phyloP scores from a whole-genome alignment of 768 basidiomycete species.

The Clavulina sp. region DNA sequence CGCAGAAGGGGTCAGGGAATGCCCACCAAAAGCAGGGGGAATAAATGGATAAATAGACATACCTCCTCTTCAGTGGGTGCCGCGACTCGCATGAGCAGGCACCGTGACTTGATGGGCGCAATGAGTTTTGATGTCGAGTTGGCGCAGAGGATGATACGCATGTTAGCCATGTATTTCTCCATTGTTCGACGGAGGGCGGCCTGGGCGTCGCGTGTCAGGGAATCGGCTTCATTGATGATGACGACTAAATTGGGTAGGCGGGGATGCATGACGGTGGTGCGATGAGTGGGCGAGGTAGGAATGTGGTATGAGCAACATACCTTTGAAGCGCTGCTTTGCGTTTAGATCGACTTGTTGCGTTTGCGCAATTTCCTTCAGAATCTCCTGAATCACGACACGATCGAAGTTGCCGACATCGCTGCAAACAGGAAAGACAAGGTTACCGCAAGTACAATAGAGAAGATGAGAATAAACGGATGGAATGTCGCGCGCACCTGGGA shows the following conservation, averaged over 20 bases:
- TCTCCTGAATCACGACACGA: conserved; percentile 86
- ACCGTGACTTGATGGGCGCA: conserved; percentile 90
- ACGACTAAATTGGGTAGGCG: conserved; percentile 42
- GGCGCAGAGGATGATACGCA: conserved; percentile 91
- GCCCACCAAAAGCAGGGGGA: neutral
- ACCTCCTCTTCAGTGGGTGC: conserved; percentile 72
- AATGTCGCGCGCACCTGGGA: conserved; percentile 46
- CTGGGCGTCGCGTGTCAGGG: conserved; percentile 87
- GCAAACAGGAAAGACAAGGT: neutral
- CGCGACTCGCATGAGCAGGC: conserved; percentile 82
- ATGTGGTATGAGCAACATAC: conserved; percentile 24
- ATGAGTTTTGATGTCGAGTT: conserved; percentile 92
- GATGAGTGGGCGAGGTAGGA: neutral
- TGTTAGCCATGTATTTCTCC: conserved; percentile 98
- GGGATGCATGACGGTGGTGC: neutral
- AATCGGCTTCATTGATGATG: conserved; percentile 94
- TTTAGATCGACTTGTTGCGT: conserved; percentile 95
- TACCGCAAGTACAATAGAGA: neutral
- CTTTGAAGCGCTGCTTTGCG: conserved; percentile 94
- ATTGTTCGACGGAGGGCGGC: conserved; percentile 92
- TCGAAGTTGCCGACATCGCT: conserved; percentile 96
- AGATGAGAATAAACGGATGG: neutral
- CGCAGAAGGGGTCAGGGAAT: neutral
- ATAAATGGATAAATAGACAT: conserved; percentile 10
- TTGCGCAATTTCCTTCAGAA: conserved; percentile 95